These are phyloP conservation scores for Polyplosphaeria fusca DNA, from an alignment of 495 filamentous ascomycete species.

Conservation along the genomic window DNA sequence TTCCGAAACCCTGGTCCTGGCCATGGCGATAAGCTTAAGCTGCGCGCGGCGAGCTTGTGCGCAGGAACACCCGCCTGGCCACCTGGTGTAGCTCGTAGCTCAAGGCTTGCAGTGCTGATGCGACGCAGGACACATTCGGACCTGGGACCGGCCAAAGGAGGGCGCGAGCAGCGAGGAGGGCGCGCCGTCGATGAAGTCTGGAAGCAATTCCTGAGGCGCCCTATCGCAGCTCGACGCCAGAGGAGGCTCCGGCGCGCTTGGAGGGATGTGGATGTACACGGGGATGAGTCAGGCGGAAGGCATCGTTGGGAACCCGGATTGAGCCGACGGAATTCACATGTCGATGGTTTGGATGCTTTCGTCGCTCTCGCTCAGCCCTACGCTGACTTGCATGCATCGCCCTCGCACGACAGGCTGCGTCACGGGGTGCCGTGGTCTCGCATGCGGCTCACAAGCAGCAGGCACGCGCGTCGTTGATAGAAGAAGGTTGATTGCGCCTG, in stretches of 20 bases:
- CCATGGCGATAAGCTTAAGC: constrained; percentile 18
- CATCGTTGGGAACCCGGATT: too few species aligned
- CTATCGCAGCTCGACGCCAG: too few species aligned
- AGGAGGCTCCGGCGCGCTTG: too few species aligned
- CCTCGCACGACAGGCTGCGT: not conserved
- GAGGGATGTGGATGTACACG: too few species aligned
- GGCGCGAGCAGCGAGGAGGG: constrained; percentile 46
- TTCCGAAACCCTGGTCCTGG: constrained; percentile 1
- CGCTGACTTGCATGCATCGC: not conserved
- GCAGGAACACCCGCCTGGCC: constrained; percentile 24
- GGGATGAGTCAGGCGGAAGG: too few species aligned
- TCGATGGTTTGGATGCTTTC: not conserved
- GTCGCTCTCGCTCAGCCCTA: not conserved
- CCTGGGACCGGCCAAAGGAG: constrained; percentile 77
- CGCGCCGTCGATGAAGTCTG: constrained; percentile 35
- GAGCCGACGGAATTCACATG: too few species aligned
- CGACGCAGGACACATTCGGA: constrained; percentile 73
- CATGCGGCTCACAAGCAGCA: too few species aligned
- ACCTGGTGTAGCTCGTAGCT: not conserved
- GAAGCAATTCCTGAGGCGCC: constrained; percentile 16
- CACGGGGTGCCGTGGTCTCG: not conserved
- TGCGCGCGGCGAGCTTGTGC: not conserved
- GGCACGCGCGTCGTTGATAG: too few species aligned
- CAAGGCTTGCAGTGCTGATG: constrained; percentile 7
- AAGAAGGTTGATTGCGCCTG: too few species aligned